Conservation (phyloP, 1,284 basidiomycete species). For the Malassezia psittaci region DNA sequence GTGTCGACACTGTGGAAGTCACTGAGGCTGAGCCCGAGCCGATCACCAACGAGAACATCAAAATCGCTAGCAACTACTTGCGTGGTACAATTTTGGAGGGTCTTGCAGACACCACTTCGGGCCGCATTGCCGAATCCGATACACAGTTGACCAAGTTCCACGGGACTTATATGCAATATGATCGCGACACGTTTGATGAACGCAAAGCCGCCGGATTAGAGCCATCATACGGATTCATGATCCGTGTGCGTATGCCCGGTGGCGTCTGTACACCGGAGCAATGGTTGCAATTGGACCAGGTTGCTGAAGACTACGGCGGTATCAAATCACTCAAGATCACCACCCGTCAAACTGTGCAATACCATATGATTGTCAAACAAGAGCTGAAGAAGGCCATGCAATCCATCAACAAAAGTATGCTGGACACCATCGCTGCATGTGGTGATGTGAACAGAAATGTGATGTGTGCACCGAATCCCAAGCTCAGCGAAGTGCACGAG, state of each 20-base stretch:
- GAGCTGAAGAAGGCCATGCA: constrained; percentile 94
- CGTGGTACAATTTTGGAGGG: constrained; percentile 89
- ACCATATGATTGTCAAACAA: constrained; percentile 94
- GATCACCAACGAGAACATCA: constrained; percentile 99
- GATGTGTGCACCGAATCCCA: constrained; percentile 82
- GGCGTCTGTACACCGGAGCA: constrained; percentile 84
- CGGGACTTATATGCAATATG: constrained; percentile 62
- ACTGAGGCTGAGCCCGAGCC: constrained; percentile 86
- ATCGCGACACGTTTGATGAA: constrained; percentile 95
- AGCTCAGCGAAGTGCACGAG: constrained; percentile 69
- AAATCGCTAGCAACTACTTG: constrained; percentile 86
- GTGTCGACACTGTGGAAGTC: constrained; percentile 81
- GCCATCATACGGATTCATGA: constrained; percentile 97
- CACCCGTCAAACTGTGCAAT: constrained; percentile 98
- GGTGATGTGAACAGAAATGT: constrained; percentile 95
- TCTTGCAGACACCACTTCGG: constrained; percentile 73
- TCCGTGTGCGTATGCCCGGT: constrained; percentile 87
- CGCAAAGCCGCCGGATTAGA: constrained; percentile 84
- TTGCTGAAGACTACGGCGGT: constrained; percentile 79
- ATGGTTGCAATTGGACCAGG: constrained; percentile 91
- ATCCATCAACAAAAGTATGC: constrained; percentile 78
- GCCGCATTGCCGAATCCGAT: constrained; percentile 78
- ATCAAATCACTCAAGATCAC: constrained; percentile 94
- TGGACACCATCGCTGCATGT: constrained; percentile 95
- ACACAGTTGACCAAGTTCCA: constrained; percentile 98